phyloP scores from a whole-genome alignment of 257 asterid genomes.

The Perilla frutescens region DNA sequence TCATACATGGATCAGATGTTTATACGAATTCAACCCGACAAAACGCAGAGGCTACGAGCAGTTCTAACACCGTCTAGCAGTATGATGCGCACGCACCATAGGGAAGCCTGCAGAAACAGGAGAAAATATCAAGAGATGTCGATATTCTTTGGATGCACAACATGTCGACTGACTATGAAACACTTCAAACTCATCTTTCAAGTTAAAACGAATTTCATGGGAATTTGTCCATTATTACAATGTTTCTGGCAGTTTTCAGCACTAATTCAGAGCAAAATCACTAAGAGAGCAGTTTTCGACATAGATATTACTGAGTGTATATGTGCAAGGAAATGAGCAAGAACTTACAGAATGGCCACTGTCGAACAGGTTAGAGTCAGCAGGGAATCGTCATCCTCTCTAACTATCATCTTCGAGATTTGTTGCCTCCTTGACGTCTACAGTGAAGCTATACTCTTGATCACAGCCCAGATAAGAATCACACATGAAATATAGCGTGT shows the following conservation, averaged over 20 bases:
- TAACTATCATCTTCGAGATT: conserved; percentile 41
- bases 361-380: not conserved
- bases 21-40: not conserved
- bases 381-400: not conserved
- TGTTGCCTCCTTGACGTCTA: conserved; percentile 52
- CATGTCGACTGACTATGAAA: not conserved
- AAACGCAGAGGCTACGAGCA: not conserved
- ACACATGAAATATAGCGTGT: conserved; percentile 62
- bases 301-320: not conserved
- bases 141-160: not conserved
- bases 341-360: conserved; percentile 32
- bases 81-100: not conserved
- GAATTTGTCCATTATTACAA: not conserved
- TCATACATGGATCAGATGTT: not conserved
- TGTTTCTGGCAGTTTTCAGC: not conserved
- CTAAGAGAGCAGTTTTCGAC: not conserved
- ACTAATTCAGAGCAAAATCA: not conserved
- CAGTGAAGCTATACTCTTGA: conserved; percentile 57
- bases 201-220: not conserved
- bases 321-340: too few relatives aligned
- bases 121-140: not conserved
- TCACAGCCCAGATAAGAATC: conserved; percentile 72
- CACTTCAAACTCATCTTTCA: not conserved
- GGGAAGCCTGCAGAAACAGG: not conserved
- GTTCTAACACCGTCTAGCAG: not conserved